Percentiles rank a stretch among this genome's conserved stretches.
Evolutionary conservation across 73 alveolate species (phyloP).

Genomic region (Paramecium octaurelia): DNA sequence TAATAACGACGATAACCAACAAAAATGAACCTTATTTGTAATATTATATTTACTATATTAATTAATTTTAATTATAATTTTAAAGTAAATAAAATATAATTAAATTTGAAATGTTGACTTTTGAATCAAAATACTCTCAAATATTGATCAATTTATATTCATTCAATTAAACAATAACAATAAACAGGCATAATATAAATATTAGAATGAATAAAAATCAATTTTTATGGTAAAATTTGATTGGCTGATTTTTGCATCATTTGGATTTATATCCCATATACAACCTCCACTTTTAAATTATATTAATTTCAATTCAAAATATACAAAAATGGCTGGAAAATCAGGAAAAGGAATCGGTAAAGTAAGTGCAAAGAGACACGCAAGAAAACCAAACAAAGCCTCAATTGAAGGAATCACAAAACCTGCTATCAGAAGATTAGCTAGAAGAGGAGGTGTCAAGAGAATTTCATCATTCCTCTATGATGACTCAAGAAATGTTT

Average conservation of each 20-base stretch:
- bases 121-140: background rate
- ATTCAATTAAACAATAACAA: background rate
- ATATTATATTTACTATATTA: background rate
- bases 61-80: background rate
- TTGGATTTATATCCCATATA: background rate
- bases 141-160: background rate
- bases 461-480: constrained; percentile 81
- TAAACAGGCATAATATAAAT: background rate
- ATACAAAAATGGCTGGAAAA: constrained; percentile 62
- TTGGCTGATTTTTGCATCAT: constrained; percentile 6
- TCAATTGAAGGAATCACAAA: constrained; percentile 83
- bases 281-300: background rate
- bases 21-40: background rate
- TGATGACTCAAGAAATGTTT: constrained; percentile 83
- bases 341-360: constrained; percentile 74
- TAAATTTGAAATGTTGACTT: background rate
- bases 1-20: background rate
- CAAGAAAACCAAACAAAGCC: constrained; percentile 71
- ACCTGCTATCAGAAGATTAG: constrained; percentile 92
- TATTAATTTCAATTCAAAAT: constrained; percentile 2
- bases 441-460: constrained; percentile 94
- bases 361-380: constrained; percentile 75
- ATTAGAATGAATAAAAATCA: background rate
- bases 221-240: background rate
- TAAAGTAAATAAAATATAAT: background rate